Conservation (phyloP, 176 grass and related monocot genomes). For the Luzula sylvatica region DNA sequence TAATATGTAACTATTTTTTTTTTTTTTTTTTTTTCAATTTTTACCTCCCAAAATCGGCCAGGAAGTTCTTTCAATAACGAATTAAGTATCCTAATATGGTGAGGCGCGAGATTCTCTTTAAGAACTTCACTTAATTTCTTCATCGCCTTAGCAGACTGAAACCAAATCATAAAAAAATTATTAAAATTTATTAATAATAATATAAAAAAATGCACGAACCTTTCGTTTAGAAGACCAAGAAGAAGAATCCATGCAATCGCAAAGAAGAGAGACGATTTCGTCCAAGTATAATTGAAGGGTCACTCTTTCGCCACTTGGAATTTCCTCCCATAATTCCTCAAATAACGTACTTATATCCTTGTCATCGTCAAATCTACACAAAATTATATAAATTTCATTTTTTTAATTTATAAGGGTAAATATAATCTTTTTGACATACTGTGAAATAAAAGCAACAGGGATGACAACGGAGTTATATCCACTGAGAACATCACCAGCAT, state of each 20-base stretch:
- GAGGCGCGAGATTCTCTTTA: slow-evolving; percentile 50
- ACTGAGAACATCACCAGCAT: slow-evolving; percentile 60
- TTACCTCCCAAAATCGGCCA: slow-evolving; percentile 95
- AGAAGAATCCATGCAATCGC: slow-evolving; percentile 69
- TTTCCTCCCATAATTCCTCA: slow-evolving; percentile 93
- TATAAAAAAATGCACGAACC: slow-evolving; percentile 25
- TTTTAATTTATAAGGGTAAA: no score
- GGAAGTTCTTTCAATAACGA: slow-evolving; percentile 81
- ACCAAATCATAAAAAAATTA: slow-evolving; percentile 24
- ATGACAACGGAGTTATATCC: slow-evolving; percentile 66
- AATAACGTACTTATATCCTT: slow-evolving; percentile 73
- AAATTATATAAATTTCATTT: slow-evolving; percentile 2
- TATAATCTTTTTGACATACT: slow-evolving; percentile 61
- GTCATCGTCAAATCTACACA: slow-evolving; percentile 88
- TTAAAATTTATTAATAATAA: slow-evolving; percentile 6
- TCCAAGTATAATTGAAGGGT: slow-evolving; percentile 73
- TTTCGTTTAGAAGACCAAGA: slow-evolving; percentile 95
- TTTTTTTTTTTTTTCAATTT: not conserved
- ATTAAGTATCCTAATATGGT: slow-evolving; percentile 64
- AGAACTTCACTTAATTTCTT: slow-evolving; percentile 68
- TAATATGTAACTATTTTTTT: not conserved
- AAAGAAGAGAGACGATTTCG: slow-evolving; percentile 72
- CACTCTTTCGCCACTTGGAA: slow-evolving; percentile 84
- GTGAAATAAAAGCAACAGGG: slow-evolving; percentile 87
- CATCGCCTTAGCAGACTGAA: slow-evolving; percentile 87